phyloP scores from a whole-genome alignment of 257 asterid species.

The Asclepias syriaca region DNA sequence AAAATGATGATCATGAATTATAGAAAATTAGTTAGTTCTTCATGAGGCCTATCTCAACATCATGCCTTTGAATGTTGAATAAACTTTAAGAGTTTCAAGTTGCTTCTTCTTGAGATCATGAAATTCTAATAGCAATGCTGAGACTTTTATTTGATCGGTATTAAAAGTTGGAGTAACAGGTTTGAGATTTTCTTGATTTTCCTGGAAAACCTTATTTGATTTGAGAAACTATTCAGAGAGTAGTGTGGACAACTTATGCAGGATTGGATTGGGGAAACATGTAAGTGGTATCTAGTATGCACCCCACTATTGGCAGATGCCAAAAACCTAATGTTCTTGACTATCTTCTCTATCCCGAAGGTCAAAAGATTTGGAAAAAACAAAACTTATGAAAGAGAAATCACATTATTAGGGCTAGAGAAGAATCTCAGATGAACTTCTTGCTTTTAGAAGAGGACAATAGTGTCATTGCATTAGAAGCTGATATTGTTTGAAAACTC shows the following conservation, averaged over 20 bases:
- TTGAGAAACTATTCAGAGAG: constrained; percentile 1
- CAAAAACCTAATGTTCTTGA: neutral
- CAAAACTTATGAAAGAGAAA: neutral
- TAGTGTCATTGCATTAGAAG: constrained; percentile 17
- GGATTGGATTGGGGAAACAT: neutral
- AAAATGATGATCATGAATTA: neutral
- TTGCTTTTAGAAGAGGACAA: constrained; percentile 21
- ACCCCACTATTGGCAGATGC: neutral
- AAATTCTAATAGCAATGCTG: neutral
- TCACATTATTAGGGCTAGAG: neutral
- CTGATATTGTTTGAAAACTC: neutral
- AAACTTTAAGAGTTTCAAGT: neutral
- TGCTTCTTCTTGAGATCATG: neutral
- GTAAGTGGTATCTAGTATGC: neutral
- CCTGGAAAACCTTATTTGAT: neutral
- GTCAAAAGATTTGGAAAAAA: neutral
- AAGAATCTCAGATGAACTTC: constrained; percentile 3
- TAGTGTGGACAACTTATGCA: neutral
- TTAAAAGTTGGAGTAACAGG: neutral
- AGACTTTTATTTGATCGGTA: neutral
- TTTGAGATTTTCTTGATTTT: neutral
- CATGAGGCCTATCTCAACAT: neutral
- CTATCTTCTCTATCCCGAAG: neutral
- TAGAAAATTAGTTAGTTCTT: neutral
- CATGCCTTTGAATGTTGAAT: neutral